phyloP scores from a whole-genome alignment of 202 grass and related monocot species.

The Bolboschoenoplectus hybrid region DNA sequence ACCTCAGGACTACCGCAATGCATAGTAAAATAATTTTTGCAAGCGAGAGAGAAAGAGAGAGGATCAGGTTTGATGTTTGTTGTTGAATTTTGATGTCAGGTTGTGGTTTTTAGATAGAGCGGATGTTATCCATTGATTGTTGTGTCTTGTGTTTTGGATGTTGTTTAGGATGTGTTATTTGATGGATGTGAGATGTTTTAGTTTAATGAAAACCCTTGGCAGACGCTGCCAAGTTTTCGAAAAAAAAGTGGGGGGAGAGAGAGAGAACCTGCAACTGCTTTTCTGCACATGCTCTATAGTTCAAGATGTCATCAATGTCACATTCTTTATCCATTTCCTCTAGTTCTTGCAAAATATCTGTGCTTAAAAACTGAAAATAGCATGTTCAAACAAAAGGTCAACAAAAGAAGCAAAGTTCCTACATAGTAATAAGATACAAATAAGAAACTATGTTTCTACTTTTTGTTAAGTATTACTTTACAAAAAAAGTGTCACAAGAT shows the following conservation, averaged over 20 bases:
- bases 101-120: too few species aligned
- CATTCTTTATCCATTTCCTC: constrained; percentile 92
- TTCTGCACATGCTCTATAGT: constrained; percentile 87
- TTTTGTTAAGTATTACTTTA: neutral
- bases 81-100: too few species aligned
- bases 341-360: constrained; percentile 78
- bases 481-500: constrained; percentile 35
- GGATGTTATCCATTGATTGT: too few species aligned
- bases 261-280: constrained; percentile 76
- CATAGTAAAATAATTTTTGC: constrained; percentile 4
- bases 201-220: too few species aligned
- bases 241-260: neutral
- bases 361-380: constrained; percentile 70
- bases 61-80: too few species aligned
- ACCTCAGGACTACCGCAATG: constrained; percentile 10
- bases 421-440: constrained; percentile 42
- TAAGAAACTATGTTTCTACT: constrained; percentile 29
- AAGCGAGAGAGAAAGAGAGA: neutral
- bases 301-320: constrained; percentile 92
- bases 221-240: too few species aligned
- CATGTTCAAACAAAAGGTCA: constrained; percentile 32
- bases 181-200: too few species aligned
- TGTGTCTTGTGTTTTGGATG: too few species aligned
- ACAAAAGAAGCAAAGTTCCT: neutral
- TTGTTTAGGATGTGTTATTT: too few species aligned